A percentile compares a stretch with the other conserved stretches of the same genome.
These are phyloP conservation scores for Zymoseptoria ardabiliae DNA, from an alignment of 2,329 filamentous ascomycete species.

Conservation along the genomic window DNA sequence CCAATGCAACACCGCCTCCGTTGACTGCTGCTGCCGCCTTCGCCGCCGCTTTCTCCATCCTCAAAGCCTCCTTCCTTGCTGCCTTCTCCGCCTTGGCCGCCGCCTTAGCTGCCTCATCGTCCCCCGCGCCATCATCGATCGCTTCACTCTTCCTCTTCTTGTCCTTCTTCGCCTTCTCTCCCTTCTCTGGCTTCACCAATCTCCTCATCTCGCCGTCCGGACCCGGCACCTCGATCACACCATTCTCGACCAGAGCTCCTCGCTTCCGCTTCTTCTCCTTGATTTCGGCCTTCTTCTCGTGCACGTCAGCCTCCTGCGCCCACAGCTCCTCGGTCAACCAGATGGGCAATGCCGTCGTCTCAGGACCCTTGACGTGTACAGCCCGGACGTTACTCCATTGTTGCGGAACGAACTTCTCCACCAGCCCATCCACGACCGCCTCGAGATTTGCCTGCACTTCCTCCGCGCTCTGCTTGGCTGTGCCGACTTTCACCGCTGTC, in stretches of 20 bases:
- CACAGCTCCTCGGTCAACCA: slow-evolving; percentile 92
- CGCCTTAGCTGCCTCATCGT: slow-evolving; percentile 18
- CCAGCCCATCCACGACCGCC: slow-evolving; percentile 60
- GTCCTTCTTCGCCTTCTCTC: slow-evolving; percentile 18
- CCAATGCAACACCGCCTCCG: not conserved
- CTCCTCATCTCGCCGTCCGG: slow-evolving; percentile 29
- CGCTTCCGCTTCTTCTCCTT: slow-evolving; percentile 31
- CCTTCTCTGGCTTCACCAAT: slow-evolving; percentile 20
- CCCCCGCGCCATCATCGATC: slow-evolving; percentile 12
- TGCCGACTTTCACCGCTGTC: slow-evolving; percentile 72
- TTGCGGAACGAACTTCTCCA: slow-evolving; percentile 73
- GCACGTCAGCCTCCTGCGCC: slow-evolving; percentile 67
- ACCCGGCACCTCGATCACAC: slow-evolving; percentile 25
- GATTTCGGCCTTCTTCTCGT: slow-evolving; percentile 43
- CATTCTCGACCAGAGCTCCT: slow-evolving; percentile 20
- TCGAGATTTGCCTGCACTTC: slow-evolving; percentile 75
- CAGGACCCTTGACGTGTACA: slow-evolving; percentile 83
- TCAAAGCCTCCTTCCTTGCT: not conserved
- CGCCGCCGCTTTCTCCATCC: slow-evolving; percentile 15
- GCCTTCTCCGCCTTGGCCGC: slow-evolving; percentile 16
- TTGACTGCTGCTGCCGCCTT: slow-evolving; percentile 13
- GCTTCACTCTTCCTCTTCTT: slow-evolving; percentile 27
- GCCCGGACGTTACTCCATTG: slow-evolving; percentile 81
- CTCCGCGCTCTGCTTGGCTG: slow-evolving; percentile 64
- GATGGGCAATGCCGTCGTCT: slow-evolving; percentile 83